A percentile compares a stretch with the other conserved stretches of the same genome.
These are phyloP conservation scores for Trichoderma sp. DNA, from an alignment of 2,329 filamentous ascomycete genomes.

Conservation along the genomic window DNA sequence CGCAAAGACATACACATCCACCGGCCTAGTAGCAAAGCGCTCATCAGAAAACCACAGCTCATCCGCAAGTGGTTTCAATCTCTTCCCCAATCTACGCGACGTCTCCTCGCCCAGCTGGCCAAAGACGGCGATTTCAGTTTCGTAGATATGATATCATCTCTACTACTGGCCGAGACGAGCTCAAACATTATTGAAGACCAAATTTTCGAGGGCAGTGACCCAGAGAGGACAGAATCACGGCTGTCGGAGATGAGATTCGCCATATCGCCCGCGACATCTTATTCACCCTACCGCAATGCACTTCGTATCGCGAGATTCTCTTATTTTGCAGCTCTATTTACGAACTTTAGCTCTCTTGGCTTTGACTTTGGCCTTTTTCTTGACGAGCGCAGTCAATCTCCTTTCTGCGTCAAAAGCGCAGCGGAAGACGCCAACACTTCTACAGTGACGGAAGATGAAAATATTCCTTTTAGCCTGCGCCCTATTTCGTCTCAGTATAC, in stretches of 20 bases:
- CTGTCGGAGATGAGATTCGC: background rate
- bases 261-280: background rate
- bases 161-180: background rate
- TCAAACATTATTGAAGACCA: background rate
- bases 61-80: background rate
- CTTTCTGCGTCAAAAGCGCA: background rate
- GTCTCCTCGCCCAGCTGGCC: background rate
- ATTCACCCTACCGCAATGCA: background rate
- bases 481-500: background rate
- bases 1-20: background rate
- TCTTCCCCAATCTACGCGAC: background rate
- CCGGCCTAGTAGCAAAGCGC: background rate
- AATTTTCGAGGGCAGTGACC: background rate
- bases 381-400: background rate
- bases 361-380: constrained; percentile 5
- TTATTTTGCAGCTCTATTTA: background rate
- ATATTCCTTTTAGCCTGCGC: background rate
- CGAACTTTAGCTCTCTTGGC: background rate
- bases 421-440: background rate
- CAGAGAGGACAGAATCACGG: background rate
- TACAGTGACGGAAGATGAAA: background rate
- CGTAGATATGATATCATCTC: background rate
- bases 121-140: background rate
- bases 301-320: background rate
- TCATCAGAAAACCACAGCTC: background rate